A percentile compares a stretch with the other conserved stretches of the same genome.
Conservation (phyloP, 2,329 filamentous ascomycete genomes). For the Nemania sp. region DNA sequence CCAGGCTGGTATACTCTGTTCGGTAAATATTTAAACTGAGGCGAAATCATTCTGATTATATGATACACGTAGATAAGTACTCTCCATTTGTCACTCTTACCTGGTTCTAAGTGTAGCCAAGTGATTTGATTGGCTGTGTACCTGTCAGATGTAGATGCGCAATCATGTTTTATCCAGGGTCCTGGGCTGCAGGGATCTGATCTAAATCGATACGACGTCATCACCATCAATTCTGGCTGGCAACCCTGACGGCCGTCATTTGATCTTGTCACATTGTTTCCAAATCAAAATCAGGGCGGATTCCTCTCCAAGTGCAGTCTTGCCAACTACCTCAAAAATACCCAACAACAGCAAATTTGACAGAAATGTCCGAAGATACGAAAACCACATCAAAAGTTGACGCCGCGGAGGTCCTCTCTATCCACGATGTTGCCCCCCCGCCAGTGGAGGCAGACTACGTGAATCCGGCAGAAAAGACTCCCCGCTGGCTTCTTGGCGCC, state of each 20-base stretch:
- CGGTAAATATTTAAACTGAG: too few relatives aligned
- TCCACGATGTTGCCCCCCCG: slow-evolving; percentile 28
- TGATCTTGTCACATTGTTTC: not conserved
- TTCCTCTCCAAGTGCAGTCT: slow-evolving; percentile 15
- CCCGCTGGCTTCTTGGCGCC: slow-evolving; percentile 35
- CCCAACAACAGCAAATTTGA: not conserved
- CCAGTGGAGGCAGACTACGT: slow-evolving; percentile 31
- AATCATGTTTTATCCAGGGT: too few relatives aligned
- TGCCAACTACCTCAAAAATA: slow-evolving; percentile 14
- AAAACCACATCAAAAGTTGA: slow-evolving; percentile 15
- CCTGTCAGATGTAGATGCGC: too few relatives aligned
- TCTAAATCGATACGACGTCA: slow-evolving; percentile 16
- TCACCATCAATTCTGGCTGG: not conserved
- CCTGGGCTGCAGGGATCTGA: not conserved
- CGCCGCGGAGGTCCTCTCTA: slow-evolving; percentile 16
- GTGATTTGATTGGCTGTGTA: too few relatives aligned
- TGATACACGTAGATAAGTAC: too few relatives aligned
- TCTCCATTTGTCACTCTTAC: too few relatives aligned
- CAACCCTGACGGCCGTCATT: not conserved
- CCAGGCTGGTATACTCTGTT: too few relatives aligned
- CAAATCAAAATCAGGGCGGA: slow-evolving; percentile 14
- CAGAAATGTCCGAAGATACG: slow-evolving; percentile 10
- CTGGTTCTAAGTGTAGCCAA: too few relatives aligned
- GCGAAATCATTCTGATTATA: too few relatives aligned
- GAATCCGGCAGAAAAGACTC: slow-evolving; percentile 31